Base-by-base conservation (phyloP, 768 basidiomycete species). In the Tephrocybe rancida region DNA sequence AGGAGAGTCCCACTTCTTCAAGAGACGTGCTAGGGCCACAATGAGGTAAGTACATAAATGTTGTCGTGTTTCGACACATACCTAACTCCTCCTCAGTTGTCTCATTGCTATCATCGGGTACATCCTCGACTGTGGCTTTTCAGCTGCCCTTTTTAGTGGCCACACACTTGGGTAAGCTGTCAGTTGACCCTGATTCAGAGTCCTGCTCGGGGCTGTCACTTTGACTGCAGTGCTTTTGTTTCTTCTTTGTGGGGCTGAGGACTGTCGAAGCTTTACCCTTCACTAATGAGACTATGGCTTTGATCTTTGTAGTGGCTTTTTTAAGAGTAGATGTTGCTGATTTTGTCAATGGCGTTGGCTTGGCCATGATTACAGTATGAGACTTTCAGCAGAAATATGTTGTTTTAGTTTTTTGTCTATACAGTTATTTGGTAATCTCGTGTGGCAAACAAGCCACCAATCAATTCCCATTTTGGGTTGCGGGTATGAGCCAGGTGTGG, bases 1-100 rank as follows among this genome's bases (percentile, higher is more conserved):
- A 0, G 70, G 64, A 44, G 70, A 61, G 1, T 52, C 66, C 69
- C 72, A 74, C 4, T 69, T 59, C 34, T 63, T 65, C 8, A 29
- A 58, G 42, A 44, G 42, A 16, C 22, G 22, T 11, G 22, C 42
- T 43, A 16, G 21, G 25, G 10, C 13, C 3, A 43, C 10, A 16
- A 4, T 25, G 8, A 43, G 42, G 38, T 41, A 18, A 41, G 21
- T 21, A 22, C n/a, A n/a, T n/a, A n/a, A n/a, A 7, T 21, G 25
- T 24, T 25, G 7, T 24, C 25, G 9, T 25, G 8, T 7, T 25
- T 11, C 25, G 21, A 43, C 10, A 22, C 25, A 24, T 10, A 43
- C 42, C 42, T 43, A 43, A 43, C 19, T 43, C 22, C 13, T 43
- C 42, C 10, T 43, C 42, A 43, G 3, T 22, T 5, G 6, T 25